Evolutionary conservation across 2,329 filamentous ascomycete species (phyloP).

Genomic region (Blumeriella jaapii): DNA sequence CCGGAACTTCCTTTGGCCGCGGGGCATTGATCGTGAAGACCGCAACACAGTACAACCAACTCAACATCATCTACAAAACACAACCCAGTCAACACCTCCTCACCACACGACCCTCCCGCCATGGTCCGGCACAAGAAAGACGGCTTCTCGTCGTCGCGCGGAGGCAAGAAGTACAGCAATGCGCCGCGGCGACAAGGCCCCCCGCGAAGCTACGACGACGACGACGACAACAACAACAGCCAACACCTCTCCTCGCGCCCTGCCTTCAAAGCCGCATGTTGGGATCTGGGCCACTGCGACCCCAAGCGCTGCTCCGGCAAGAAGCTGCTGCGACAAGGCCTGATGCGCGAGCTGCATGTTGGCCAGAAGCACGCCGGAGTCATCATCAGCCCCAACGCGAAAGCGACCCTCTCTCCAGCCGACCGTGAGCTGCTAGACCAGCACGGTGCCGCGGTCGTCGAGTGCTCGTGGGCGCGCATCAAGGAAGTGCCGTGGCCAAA

Average conservation of each 20-base stretch:
- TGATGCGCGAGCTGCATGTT: constrained; percentile 87
- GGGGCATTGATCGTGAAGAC: too few species aligned
- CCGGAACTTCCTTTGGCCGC: too few species aligned
- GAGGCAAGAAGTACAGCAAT: constrained; percentile 57
- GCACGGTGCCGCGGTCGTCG: constrained; percentile 88
- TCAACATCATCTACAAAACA: too few species aligned
- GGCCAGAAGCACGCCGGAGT: constrained; percentile 88
- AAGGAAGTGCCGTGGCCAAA: constrained; percentile 82
- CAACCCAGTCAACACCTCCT: too few species aligned
- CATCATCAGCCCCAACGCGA: constrained; percentile 91
- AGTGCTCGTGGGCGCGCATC: constrained; percentile 92
- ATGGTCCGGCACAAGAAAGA: constrained; percentile 99
- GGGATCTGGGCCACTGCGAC: constrained; percentile 97
- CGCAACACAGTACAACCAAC: too few species aligned
- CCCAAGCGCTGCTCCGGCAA: constrained; percentile 95
- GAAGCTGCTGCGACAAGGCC: constrained; percentile 77
- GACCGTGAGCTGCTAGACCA: constrained; percentile 74
- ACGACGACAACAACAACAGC: too few species aligned
- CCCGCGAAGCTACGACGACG: constrained; percentile 32
- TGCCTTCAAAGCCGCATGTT: constrained; percentile 85
- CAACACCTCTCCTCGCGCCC: constrained; percentile 32
- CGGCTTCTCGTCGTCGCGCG: constrained; percentile 44
- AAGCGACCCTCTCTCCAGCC: constrained; percentile 69
- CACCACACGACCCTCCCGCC: constrained; percentile 5
- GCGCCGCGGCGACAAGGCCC: constrained; percentile 44